Conservation (phyloP, 2,329 filamentous ascomycete species). For the Penicillium capsulatum region DNA sequence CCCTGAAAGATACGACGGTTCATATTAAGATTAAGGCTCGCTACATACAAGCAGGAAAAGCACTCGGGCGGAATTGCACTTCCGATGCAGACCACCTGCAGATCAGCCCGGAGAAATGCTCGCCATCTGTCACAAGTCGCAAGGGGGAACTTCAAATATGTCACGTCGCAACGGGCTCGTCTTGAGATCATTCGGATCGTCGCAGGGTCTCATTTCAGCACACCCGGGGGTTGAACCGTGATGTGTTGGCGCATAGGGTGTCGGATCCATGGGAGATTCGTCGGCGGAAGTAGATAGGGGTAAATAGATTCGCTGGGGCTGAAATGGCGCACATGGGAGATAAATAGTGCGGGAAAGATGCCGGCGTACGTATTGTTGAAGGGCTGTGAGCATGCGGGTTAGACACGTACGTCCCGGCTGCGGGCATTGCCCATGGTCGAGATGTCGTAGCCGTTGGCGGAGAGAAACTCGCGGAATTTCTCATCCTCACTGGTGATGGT, state of each 20-base stretch:
- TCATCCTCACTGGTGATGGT: conserved; percentile 76
- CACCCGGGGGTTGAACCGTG: neutral
- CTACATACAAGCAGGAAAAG: conserved; percentile 7
- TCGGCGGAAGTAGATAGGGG: neutral
- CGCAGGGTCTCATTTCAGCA: conserved; percentile 7
- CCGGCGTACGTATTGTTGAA: neutral
- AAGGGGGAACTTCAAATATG: neutral
- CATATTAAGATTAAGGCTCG: too few relatives aligned
- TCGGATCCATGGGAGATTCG: conserved; percentile 1
- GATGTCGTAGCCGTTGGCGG: conserved; percentile 71
- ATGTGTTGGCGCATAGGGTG: conserved; percentile 14
- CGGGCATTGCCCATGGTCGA: conserved; percentile 47
- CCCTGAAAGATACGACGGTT: too few relatives aligned
- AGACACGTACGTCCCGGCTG: neutral
- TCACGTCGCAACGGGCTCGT: conserved; percentile 11
- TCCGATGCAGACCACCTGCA: conserved; percentile 13
- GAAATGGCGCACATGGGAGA: neutral
- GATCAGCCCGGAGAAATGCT: conserved; percentile 12
- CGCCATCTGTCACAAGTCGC: conserved; percentile 1
- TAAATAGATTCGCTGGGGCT: neutral
- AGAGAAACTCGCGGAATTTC: conserved; percentile 69
- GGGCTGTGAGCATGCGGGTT: neutral
- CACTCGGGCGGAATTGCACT: conserved; percentile 7
- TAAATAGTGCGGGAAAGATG: neutral
- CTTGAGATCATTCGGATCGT: conserved; percentile 2